Base-by-base conservation (phyloP, 2,329 filamentous ascomycete genomes). In the Aspergillus glaucus region DNA sequence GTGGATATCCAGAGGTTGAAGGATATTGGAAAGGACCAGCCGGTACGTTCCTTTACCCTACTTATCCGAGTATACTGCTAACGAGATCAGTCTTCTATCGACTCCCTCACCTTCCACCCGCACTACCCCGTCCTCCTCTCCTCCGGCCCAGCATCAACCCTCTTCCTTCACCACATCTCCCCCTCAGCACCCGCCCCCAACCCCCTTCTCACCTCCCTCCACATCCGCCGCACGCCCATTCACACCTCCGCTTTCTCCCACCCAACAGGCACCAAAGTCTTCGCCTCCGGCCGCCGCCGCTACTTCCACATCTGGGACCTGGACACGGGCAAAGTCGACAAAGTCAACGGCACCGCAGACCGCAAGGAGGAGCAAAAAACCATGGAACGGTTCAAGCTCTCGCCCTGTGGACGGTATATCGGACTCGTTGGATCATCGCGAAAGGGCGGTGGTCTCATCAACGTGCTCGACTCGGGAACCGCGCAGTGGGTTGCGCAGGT, bases 281-380 rank as follows among this genome's bases (percentile, higher is more conserved):
- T 95, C 68, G 87, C 96, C 51, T 87, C 90, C 15, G 91, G 91
- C 34, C 85, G 92, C 32, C 82, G 93, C 44, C 84, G 84, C 54
- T 97, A 90, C 74, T 96, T 97, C 70, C 93, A 97, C 71, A 84
- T 86, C 56, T 98, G 93, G 93, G 85, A 97, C 62, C 79, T 98
- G 21, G 76, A 85, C 40, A 85, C 86, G 0, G 93, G 93, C 40
- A 75, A 78, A 10, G 83, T 98, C 44, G 86, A 92, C 61, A 95
- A 95, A 70, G 80, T 95, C 41, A 83, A 58, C 78, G 86, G 64
- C 74, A 93, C 50, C 80, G 86, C 63, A 82, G 90, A 54, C 85
- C 64, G 69, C 14, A 71, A 84, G 56, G 79, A 87, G 48, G 88
- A 95, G 68, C 91, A 96, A 68, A 86, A 84, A 60, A 86, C 81